Evolutionary conservation across 2,329 filamentous ascomycete species (phyloP), one percentile per base, ranked within the genome.

Genomic region (Blastomyces silverae): DNA sequence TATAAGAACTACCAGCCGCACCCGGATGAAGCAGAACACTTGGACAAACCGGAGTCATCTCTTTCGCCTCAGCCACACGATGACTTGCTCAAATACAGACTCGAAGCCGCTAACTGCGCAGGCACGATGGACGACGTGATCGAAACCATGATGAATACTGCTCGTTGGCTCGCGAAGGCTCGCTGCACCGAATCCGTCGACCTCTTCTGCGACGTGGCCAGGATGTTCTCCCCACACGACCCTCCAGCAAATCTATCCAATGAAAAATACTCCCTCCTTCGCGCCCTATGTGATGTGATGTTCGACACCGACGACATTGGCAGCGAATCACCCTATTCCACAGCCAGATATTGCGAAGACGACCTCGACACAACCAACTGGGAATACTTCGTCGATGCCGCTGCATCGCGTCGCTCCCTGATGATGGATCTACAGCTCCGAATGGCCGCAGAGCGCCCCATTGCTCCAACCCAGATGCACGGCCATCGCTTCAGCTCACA

Each of bases 211-310:
- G 70, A 74, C 44, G 62, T 71, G n/a, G 67, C 65, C 25, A 67
- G 69, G 20, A 63, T 68, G 4, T 74, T 74, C 53, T 68, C 67
- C 11, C 44, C 66, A 59, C 68, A 0, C 71, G 75, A 64, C 69
- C 62, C 28, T 71, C 71, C 44, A 71, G 72, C 71, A 67, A 72
- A 69, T 76, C 71, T 39, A 66, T 69, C 61, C 22, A 63, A 68
- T 34, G 28, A 28, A 15, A 55, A 46, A 56, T 62, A 55, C 34
- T 22, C 13, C 39, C n/a, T 39, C 1, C 2, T 68, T 4, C 4
- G 69, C 15, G 6, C 68, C 69, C 5, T 58, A 11, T 57, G 50
- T 28, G 52, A 63, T 46, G 46, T 59, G 62, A 2, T 62, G 66
- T 11, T 70, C 68, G 10, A 42, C 5, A 13, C 44, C 55, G 39